These are phyloP conservation scores for Gossypium trilobum DNA, from an alignment of 441 rosid species.

Conservation along the genomic window DNA sequence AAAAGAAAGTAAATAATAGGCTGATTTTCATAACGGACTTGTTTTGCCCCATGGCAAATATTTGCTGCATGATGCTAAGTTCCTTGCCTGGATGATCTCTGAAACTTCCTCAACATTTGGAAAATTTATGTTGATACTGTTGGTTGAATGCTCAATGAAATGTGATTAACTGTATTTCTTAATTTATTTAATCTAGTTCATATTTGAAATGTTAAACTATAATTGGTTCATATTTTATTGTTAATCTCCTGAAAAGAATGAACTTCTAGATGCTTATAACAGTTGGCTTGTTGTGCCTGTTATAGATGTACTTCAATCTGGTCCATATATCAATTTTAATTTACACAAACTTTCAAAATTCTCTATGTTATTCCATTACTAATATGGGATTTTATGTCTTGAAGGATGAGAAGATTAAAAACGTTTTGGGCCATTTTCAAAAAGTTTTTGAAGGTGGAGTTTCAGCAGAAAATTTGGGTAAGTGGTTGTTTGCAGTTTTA, in stretches of 20 bases:
- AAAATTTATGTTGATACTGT: background rate
- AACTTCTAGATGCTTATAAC: background rate
- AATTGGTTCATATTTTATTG: background rate
- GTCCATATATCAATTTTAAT: background rate
- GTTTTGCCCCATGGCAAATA: background rate
- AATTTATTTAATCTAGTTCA: background rate
- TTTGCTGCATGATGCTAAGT: background rate
- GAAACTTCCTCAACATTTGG: background rate
- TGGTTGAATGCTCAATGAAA: background rate
- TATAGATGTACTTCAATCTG: background rate
- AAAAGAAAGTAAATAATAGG: background rate
- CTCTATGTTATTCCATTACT: background rate
- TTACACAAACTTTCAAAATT: background rate
- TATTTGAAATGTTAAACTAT: background rate
- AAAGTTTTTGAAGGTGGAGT: constrained; percentile 54
- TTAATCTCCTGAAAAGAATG: background rate
- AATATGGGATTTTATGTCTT: constrained; percentile 17
- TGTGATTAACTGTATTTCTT: background rate
- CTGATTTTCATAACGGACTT: background rate
- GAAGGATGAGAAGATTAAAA: constrained; percentile 57
- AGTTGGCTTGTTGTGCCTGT: background rate
- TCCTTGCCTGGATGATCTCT: background rate
- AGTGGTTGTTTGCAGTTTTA: constrained; percentile 26
- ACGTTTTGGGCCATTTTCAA: constrained; percentile 59
- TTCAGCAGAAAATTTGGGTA: constrained; percentile 56